These are phyloP conservation scores for Capillidium rhysosporum DNA, from an alignment of 371 early-diverging fungal species.

Conservation along the genomic window DNA sequence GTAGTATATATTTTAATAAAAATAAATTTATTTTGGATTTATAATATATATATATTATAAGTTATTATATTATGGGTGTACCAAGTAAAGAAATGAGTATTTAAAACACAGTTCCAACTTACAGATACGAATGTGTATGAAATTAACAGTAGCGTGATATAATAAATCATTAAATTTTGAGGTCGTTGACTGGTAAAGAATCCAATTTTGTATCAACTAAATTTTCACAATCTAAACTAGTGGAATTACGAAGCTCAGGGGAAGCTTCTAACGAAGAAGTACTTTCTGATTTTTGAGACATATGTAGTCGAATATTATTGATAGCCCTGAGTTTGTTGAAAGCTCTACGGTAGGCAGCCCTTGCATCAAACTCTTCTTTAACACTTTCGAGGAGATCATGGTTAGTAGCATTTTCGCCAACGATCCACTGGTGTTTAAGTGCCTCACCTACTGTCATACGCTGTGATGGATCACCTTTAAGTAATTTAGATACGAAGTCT, in stretches of 20 bases:
- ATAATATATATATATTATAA: no score
- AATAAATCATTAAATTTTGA: no score
- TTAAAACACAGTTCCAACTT: no score
- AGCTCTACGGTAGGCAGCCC: background rate
- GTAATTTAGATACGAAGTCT: slow-evolving; percentile 63
- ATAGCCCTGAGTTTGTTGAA: background rate
- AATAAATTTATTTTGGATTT: no score
- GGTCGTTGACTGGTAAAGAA: no score
- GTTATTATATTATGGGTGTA: no score
- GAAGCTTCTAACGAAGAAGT: background rate
- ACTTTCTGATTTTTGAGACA: background rate
- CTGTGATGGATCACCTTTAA: slow-evolving; percentile 42
- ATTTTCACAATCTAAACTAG: background rate
- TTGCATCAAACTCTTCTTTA: slow-evolving; percentile 37
- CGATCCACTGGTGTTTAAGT: slow-evolving; percentile 67
- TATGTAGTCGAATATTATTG: background rate
- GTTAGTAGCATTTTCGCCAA: slow-evolving; percentile 23
- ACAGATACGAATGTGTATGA: no score
- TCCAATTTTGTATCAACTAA: background rate
- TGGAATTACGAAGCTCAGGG: background rate
- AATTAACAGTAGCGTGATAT: no score
- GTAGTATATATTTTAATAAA: no score
- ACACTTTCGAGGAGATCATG: slow-evolving; percentile 47
- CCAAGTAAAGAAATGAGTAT: no score
- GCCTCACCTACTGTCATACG: slow-evolving; percentile 69